Percentiles rank a stretch among this genome's conserved stretches.
phyloP scores from a whole-genome alignment of 2,329 filamentous ascomycete species.

The Macrophomina tecta region DNA sequence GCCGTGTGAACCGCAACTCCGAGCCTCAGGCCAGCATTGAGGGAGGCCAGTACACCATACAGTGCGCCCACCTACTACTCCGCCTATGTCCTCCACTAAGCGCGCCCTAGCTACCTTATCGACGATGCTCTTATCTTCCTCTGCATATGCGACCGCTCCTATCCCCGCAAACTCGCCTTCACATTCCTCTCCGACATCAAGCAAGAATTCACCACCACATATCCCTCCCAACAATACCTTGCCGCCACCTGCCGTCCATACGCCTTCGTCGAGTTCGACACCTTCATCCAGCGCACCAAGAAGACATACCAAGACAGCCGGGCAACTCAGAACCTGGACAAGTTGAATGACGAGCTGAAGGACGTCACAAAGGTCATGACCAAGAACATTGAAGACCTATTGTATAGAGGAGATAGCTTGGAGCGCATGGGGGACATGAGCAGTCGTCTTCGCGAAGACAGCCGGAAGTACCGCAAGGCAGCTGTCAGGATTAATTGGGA shows the following conservation, averaged over 20 bases:
- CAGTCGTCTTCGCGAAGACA: constrained; percentile 84
- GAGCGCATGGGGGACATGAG: constrained; percentile 98
- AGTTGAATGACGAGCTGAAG: constrained; percentile 94
- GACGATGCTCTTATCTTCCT: constrained; percentile 84
- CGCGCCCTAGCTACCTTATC: constrained; percentile 75
- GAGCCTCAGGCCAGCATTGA: constrained; percentile 93
- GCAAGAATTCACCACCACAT: constrained; percentile 87
- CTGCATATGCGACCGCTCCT: constrained; percentile 89
- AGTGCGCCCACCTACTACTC: constrained; percentile 62
- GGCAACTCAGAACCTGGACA: constrained; percentile 89
- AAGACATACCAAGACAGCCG: constrained; percentile 92
- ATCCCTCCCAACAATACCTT: constrained; percentile 75
- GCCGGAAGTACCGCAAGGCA: constrained; percentile 89
- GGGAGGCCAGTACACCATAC: constrained; percentile 79
- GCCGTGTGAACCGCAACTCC: constrained; percentile 84
- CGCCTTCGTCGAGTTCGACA: constrained; percentile 97
- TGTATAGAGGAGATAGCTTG: constrained; percentile 92
- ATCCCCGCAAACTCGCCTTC: constrained; percentile 97
- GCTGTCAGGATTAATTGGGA: constrained; percentile 99
- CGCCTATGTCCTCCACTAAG: constrained; percentile 31
- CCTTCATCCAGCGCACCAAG: constrained; percentile 91
- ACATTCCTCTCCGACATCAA: constrained; percentile 95
- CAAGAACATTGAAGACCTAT: constrained; percentile 97
- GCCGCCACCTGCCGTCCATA: constrained; percentile 82
- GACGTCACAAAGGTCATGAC: constrained; percentile 99